Evolutionary conservation across 345 rosid genomes (phyloP).

Genomic region (Eucalyptus victrix): DNA sequence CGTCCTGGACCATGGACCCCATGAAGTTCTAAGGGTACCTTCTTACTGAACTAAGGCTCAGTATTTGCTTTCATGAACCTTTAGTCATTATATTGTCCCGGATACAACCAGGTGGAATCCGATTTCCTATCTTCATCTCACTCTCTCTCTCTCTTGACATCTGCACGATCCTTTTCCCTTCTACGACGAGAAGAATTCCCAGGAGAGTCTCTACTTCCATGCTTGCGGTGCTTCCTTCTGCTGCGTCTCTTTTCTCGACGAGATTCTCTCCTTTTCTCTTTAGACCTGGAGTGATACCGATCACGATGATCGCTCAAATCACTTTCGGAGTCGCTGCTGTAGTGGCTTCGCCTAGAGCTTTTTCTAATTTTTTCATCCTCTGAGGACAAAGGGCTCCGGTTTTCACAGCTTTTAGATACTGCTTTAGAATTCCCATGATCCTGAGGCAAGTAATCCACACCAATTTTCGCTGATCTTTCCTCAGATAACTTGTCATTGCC

Average conservation of each 20-base stretch:
- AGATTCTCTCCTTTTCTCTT: conserved; percentile 35
- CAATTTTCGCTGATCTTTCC: not conserved
- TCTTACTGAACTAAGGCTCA: not conserved
- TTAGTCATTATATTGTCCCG: not conserved
- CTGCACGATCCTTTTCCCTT: not conserved
- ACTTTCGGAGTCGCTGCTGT: conserved; percentile 41
- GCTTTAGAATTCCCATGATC: conserved; percentile 20
- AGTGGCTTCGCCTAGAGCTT: not conserved
- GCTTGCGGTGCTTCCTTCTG: conserved; percentile 43
- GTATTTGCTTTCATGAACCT: not conserved
- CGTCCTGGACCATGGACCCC: not conserved
- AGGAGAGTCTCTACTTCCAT: conserved; percentile 25
- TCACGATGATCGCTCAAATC: conserved; percentile 35
- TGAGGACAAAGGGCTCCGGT: conserved; percentile 20
- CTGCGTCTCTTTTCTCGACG: conserved; percentile 52
- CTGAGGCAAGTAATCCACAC: not conserved
- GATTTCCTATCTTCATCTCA: not conserved
- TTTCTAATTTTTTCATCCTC: conserved; percentile 52
- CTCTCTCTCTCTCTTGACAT: not conserved
- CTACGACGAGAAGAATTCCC: conserved; percentile 23
- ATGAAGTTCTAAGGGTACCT: not conserved
- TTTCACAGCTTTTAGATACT: not conserved
- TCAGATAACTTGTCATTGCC: conserved; percentile 1
- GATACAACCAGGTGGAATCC: not conserved
- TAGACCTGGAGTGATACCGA: conserved; percentile 38